Conservation (phyloP, 2,329 filamentous ascomycete species). For the Alternaria dauci region DNA sequence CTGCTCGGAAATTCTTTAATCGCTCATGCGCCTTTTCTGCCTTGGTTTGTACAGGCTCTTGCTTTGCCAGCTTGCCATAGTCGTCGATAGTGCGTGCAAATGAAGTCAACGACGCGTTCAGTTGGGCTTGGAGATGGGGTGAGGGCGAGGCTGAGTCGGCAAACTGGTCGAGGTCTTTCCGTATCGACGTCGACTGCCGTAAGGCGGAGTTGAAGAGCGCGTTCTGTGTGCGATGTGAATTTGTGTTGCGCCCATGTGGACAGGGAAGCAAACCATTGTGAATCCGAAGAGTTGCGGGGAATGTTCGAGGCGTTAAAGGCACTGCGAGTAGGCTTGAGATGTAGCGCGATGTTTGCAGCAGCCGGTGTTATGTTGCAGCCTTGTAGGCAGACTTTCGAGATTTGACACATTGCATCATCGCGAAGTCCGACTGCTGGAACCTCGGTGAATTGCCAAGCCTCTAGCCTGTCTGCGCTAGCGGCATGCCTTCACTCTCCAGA, state of each 20-base stretch:
- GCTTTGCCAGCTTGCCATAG: constrained; percentile 83
- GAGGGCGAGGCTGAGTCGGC: constrained; percentile 67
- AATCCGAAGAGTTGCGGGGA: background rate
- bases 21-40: constrained; percentile 89
- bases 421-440: constrained; percentile 13
- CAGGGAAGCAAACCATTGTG: constrained; percentile 31
- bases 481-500: background rate
- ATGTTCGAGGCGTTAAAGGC: background rate
- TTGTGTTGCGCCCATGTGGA: background rate
- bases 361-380: background rate
- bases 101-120: constrained; percentile 68
- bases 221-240: constrained; percentile 63
- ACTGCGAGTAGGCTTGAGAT: too few relatives aligned
- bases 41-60: constrained; percentile 89
- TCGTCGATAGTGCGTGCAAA: constrained; percentile 93
- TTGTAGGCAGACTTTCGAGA: constrained; percentile 24
- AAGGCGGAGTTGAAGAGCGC: constrained; percentile 85
- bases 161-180: constrained; percentile 77
- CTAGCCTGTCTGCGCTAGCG: background rate
- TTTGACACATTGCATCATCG: constrained; percentile 48
- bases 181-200: constrained; percentile 82
- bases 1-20: constrained; percentile 82
- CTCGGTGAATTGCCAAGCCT: constrained; percentile 24
- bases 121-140: constrained; percentile 66
- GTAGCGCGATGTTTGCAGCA: background rate